A percentile compares a stretch with the other conserved stretches of the same genome.
phyloP scores from a whole-genome alignment of 192 early-diverging fungal species.

The Oehlia diaphana region DNA sequence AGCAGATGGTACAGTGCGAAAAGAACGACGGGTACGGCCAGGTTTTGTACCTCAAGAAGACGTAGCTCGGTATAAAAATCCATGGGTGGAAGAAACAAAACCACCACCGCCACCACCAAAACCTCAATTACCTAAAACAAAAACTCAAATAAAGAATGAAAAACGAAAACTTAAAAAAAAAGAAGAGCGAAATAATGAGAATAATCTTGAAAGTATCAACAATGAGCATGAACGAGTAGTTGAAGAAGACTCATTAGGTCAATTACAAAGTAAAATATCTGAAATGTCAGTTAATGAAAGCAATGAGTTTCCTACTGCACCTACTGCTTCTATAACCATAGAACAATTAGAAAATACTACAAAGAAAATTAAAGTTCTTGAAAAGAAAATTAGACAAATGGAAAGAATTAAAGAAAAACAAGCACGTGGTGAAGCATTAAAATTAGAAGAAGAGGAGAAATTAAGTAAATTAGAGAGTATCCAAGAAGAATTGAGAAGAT shows the following conservation, averaged over 20 bases:
- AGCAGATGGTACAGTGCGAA: constrained; percentile 68
- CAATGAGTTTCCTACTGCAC: constrained; percentile 9
- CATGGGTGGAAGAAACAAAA: constrained; percentile 41
- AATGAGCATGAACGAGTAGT: neutral
- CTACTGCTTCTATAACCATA: constrained; percentile 28
- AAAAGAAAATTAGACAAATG: constrained; percentile 72
- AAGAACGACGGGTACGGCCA: constrained; percentile 68
- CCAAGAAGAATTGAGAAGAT: constrained; percentile 24
- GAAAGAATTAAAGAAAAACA: constrained; percentile 59
- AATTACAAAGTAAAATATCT: neutral
- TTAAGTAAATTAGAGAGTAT: constrained; percentile 50
- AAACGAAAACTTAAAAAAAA: constrained; percentile 47
- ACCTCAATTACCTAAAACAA: constrained; percentile 34
- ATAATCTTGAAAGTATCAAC: neutral
- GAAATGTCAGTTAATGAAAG: neutral
- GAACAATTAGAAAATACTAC: constrained; percentile 1
- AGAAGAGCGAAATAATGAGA: constrained; percentile 26
- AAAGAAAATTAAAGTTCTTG: constrained; percentile 60
- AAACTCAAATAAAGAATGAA: constrained; percentile 53
- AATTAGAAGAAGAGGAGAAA: constrained; percentile 65
- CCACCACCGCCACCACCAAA: constrained; percentile 23
- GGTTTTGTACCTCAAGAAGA: constrained; percentile 71
- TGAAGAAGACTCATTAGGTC: constrained; percentile 12
- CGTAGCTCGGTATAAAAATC: constrained; percentile 61
- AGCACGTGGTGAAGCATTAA: constrained; percentile 46